Evolutionary conservation across 1,139 yeast species (phyloP), one percentile per base, ranked within the genome.

Genomic region (Saccharomyces hybrid): DNA sequence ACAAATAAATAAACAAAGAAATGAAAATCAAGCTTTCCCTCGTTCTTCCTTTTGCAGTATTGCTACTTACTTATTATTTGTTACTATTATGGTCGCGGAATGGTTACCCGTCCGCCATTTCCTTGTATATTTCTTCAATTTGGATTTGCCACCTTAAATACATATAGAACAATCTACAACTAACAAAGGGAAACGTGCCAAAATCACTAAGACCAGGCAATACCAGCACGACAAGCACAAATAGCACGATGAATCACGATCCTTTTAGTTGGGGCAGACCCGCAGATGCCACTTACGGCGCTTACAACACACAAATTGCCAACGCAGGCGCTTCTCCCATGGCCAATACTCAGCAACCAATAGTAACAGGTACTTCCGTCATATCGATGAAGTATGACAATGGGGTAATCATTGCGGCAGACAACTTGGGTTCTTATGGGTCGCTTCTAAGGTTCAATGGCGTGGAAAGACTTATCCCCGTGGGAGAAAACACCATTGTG

Each of bases 241-340:
- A 13, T 20, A 9, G 23, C 27, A 53, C 13, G 14, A 91, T 93
- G 99, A 88, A 93, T 68, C 98, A 93, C 89, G 88, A 87, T 77
- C 98, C 96, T 62, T 84, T 78, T 64, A 78, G 80, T 64, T 93
- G 99, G 99, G 99, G 98, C 25, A 87, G 97, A 73, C 98, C 98
- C 57, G 77, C 85, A 52, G 83, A 86, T 69, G 82, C 80, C 51
- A 78, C 83, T 3, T 93, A 93, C 66, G 99, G 99, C 14, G 71
- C 76, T 13, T 93, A 90, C 73, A 87, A 87, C 71, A 74, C 76
- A 51, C 73, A 78, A 50, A 88, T 90, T 68, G 90, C 96, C 59
- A 74, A 83, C 60, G 80, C 88, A 14, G 66, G 71, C 9, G 55
- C 63, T 14, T 59, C 57, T 67, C 97, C 97, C 44, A 81, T 76